phyloP scores from a whole-genome alignment of 345 rosid genomes.

The Anastatica hierochuntica region DNA sequence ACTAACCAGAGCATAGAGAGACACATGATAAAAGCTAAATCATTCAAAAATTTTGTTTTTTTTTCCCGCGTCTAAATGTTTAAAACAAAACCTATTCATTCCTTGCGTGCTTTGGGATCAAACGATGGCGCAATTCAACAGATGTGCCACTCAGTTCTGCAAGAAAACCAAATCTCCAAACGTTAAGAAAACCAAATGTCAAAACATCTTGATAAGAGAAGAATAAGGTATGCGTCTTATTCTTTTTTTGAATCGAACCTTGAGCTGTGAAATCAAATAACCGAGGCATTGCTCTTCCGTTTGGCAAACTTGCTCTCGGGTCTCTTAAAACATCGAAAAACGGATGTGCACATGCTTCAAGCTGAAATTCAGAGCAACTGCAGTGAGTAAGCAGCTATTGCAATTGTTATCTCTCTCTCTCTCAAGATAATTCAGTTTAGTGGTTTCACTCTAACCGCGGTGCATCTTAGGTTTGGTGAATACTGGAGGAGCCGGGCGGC shows the following conservation, averaged over 20 bases:
- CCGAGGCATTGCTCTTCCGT: slow-evolving; percentile 74
- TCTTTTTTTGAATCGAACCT: slow-evolving; percentile 45
- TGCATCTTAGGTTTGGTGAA: slow-evolving; percentile 60
- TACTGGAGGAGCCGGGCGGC: slow-evolving; percentile 74
- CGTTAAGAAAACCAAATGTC: neutral
- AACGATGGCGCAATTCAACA: slow-evolving; percentile 49
- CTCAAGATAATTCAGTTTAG: neutral
- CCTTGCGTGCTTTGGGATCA: slow-evolving; percentile 49
- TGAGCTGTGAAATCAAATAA: slow-evolving; percentile 75
- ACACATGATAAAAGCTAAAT: too few relatives aligned
- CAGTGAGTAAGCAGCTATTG: neutral
- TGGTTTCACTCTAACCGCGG: slow-evolving; percentile 44
- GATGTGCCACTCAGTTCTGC: slow-evolving; percentile 77
- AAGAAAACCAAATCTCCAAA: neutral
- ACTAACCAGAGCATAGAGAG: too few relatives aligned
- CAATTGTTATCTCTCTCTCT: neutral
- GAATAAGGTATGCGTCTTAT: too few relatives aligned
- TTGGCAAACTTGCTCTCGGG: slow-evolving; percentile 67
- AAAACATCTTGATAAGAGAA: neutral
- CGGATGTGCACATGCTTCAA: slow-evolving; percentile 93
- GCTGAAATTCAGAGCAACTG: slow-evolving; percentile 27
- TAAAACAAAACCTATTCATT: neutral
- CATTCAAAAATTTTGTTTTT: neutral
- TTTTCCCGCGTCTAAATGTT: neutral
- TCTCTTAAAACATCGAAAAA: slow-evolving; percentile 77